These are phyloP conservation scores for Tephrocybe rancida DNA, from an alignment of 768 basidiomycete genomes.

Conservation along the genomic window DNA sequence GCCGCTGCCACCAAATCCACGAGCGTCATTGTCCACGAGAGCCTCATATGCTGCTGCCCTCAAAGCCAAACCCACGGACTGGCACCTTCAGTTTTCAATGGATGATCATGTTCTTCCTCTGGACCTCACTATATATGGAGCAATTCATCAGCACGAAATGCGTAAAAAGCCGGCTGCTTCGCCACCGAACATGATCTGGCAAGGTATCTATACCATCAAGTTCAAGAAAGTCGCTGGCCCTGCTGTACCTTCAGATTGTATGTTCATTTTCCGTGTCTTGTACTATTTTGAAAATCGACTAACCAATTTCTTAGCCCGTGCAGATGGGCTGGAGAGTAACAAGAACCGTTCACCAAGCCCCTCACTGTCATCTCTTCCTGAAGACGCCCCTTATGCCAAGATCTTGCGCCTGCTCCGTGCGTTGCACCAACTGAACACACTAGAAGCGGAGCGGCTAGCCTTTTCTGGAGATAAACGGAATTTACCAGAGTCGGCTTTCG, in stretches of 20 bases:
- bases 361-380: constrained; percentile 76
- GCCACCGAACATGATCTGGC: constrained; percentile 80
- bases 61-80: constrained; percentile 91
- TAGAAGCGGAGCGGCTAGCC: constrained; percentile 64
- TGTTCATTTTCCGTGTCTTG: constrained; percentile 20
- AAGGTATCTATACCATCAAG: constrained; percentile 88
- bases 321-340: constrained; percentile 43
- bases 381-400: constrained; percentile 85
- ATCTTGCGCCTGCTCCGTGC: constrained; percentile 90
- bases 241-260: constrained; percentile 62
- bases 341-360: constrained; percentile 67
- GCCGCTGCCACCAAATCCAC: constrained; percentile 28
- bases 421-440: constrained; percentile 77
- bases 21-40: constrained; percentile 34
- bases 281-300: not conserved
- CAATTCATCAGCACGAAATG: constrained; percentile 89
- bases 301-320: constrained; percentile 28
- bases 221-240: constrained; percentile 93
- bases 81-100: constrained; percentile 97
- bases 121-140: constrained; percentile 94
- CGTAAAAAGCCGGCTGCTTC: constrained; percentile 69
- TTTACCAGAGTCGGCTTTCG: constrained; percentile 82
- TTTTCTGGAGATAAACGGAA: constrained; percentile 54
- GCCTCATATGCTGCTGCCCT: constrained; percentile 93
- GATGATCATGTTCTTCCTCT: constrained; percentile 83